Evolutionary conservation across 1,139 yeast species (phyloP), one percentile per base, ranked within the genome.

Genomic region (Nakaseomyces uthaithaninus): DNA sequence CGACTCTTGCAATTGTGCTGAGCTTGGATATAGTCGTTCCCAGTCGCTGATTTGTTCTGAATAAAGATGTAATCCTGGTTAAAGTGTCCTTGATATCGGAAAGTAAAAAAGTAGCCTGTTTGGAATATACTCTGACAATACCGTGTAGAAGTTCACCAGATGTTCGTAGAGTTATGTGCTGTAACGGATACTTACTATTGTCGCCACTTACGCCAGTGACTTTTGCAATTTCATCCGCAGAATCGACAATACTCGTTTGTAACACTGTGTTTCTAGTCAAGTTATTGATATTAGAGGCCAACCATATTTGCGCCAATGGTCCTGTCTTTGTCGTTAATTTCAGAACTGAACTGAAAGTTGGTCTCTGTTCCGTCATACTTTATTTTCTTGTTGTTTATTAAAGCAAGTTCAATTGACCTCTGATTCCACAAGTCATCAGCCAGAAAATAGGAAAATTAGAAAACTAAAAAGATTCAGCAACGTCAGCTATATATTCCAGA

Each of bases 131-230:
- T 44, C 87, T 71, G 24, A 87, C 94, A 10, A 91, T 86, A 38
- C 97, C 97, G 42, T 84, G 76, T 39, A 91, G 68, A 42, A 89
- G 68, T 55, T 87, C 96, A 7, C 96, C 95, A 1, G 95, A 84
- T 28, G 87, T 69, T 45, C 97, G 69, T 40, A 91, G 68, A 0
- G 96, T 86, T 45, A 87, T 71, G 12, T 84, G 74, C 42, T 69
- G 74, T 35, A n/a, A 27, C 27, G 17, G 42, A 14, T 31, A 31
- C 26, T 16, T 4, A 8, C 23, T 10, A 15, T 54, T 41, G 5
- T 48, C 57, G 3, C 50, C 51, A 16, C 42, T 46, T 22, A 49
- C 45, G 1, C 57, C 55, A 1, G 68, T 60, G 16, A 62, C 66
- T 40, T 58, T 57, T 10, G 68, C 68, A 47, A 74, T 71, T 35